Evolutionary conservation across 805 yeast genomes (phyloP), one percentile per base, ranked within the genome.

Genomic region (Ogataea kodamae): DNA sequence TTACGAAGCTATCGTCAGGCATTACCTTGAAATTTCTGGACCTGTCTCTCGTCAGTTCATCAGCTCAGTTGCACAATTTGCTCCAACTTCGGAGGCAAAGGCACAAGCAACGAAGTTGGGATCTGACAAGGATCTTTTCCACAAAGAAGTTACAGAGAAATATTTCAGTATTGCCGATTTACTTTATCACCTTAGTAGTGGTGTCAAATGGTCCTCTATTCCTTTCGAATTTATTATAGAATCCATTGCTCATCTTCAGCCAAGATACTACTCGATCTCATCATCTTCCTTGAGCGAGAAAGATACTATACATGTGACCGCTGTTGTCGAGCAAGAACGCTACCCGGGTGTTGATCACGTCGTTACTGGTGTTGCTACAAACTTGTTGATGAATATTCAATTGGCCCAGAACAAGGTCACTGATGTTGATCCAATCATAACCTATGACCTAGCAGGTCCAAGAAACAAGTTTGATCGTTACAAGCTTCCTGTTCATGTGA

Each of bases 231-330:
- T 89, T 54, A 61, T 92, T 23, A 67, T 89, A 48, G 98, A 90
- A 65, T 72, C 81, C 18, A 59, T 92, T 43, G 74, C 88, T 25
- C 84, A 78, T 48, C 66, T 92, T 53, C 94, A 83, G 59, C 96
- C 97, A 25, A 89, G 98, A 61, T 90, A 87, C 65, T 90, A 90
- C 64, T 90, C 97, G 14, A 90, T 90, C 48, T 89, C 97, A 2
- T 89, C 97, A 1, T 86, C 96, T 5, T 80, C 94, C 1, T 60
- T 76, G 33, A 70, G 78, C 37, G 92, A 86, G 52, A 86, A 86
- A 57, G 71, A 78, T 33, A 70, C 72, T 12, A 72, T 89, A 39
- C 87, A 86, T 48, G 70, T 89, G 40, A 92, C 97, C 12, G 96
- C 96, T 3, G 94, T 89, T 33, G 96, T 90, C 25, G 97, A 92